Percentiles rank a stretch among this genome's conserved stretches.
phyloP scores from a whole-genome alignment of 164 flowering plant species.

The Vitis labrusca region DNA sequence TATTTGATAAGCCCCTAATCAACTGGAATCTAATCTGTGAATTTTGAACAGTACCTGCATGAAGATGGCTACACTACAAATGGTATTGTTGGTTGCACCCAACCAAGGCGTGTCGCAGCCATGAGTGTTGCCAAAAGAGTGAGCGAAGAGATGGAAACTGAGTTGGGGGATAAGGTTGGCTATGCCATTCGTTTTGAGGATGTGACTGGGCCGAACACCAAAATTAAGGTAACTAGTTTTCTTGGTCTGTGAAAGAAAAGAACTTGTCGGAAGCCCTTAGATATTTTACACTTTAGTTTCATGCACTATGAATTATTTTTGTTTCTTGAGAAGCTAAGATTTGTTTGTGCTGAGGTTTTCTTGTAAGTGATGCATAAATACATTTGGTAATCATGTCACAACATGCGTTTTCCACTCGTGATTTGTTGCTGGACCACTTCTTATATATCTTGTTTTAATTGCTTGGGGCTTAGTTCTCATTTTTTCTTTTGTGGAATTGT shows the following conservation, averaged over 20 bases:
- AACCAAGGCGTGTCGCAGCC: constrained; percentile 98
- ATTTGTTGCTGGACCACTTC: too few relatives aligned
- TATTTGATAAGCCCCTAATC: neutral
- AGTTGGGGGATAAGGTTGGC: constrained; percentile 88
- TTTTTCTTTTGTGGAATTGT: neutral
- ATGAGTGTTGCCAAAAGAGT: constrained; percentile 99
- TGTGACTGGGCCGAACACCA: constrained; percentile 83
- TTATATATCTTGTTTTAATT: neutral
- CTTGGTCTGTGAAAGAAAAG: neutral
- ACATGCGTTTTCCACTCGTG: too few relatives aligned
- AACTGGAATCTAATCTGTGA: constrained; percentile 4
- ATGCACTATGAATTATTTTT: too few relatives aligned
- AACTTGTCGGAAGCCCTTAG: neutral
- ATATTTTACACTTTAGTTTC: neutral
- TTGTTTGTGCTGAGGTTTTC: too few relatives aligned
- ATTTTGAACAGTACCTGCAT: constrained; percentile 69
- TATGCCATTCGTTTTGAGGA: constrained; percentile 98
- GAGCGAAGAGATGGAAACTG: constrained; percentile 99
- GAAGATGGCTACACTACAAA: constrained; percentile 85
- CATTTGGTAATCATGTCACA: too few relatives aligned
- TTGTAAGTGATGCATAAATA: too few relatives aligned
- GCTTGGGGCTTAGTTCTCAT: neutral
- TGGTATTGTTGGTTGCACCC: constrained; percentile 94
- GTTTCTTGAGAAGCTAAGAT: too few relatives aligned
- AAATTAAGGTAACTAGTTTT: constrained; percentile 65